Evolutionary conservation across 2,329 filamentous ascomycete genomes (phyloP).

Genomic region (Sporothrix protearum): DNA sequence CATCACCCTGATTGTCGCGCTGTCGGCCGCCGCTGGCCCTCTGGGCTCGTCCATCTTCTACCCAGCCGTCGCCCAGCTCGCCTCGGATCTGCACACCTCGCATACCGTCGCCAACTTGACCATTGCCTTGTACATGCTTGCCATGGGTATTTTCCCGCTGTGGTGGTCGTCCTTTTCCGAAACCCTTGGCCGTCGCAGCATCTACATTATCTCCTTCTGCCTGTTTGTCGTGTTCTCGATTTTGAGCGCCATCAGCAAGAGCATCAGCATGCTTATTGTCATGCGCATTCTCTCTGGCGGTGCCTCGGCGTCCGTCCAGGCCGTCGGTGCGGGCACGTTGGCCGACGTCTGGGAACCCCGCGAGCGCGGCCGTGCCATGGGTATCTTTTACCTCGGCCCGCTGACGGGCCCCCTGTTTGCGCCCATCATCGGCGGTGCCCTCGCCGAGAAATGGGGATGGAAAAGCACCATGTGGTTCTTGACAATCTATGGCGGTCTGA

Average conservation of each 20-base stretch:
- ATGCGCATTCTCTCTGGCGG: slow-evolving; percentile 73
- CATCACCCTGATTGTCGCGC: slow-evolving; percentile 71
- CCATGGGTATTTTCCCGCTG: slow-evolving; percentile 78
- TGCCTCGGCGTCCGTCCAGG: slow-evolving; percentile 74
- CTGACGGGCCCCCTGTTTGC: slow-evolving; percentile 70
- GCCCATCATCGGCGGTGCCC: slow-evolving; percentile 70
- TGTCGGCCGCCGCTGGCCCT: slow-evolving; percentile 73
- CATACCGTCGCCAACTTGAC: slow-evolving; percentile 69
- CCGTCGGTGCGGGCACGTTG: slow-evolving; percentile 78
- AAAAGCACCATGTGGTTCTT: slow-evolving; percentile 75
- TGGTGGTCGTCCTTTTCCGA: slow-evolving; percentile 88
- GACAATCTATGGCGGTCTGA: slow-evolving; percentile 62
- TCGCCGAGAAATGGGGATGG: slow-evolving; percentile 70
- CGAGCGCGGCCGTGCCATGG: slow-evolving; percentile 76
- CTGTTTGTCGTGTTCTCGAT: slow-evolving; percentile 70
- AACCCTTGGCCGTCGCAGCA: slow-evolving; percentile 65
- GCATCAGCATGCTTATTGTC: slow-evolving; percentile 70
- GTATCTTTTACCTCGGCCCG: slow-evolving; percentile 76
- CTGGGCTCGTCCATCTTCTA: slow-evolving; percentile 83
- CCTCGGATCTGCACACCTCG: slow-evolving; percentile 58
- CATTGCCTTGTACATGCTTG: slow-evolving; percentile 75
- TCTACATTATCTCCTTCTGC: slow-evolving; percentile 71
- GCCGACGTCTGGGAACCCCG: slow-evolving; percentile 73
- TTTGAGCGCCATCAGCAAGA: slow-evolving; percentile 63
- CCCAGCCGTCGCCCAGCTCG: slow-evolving; percentile 65